Percentiles rank a stretch among this genome's conserved stretches.
Conservation (phyloP, 2,329 filamentous ascomycete species). For the Aspergillus amoenus region DNA sequence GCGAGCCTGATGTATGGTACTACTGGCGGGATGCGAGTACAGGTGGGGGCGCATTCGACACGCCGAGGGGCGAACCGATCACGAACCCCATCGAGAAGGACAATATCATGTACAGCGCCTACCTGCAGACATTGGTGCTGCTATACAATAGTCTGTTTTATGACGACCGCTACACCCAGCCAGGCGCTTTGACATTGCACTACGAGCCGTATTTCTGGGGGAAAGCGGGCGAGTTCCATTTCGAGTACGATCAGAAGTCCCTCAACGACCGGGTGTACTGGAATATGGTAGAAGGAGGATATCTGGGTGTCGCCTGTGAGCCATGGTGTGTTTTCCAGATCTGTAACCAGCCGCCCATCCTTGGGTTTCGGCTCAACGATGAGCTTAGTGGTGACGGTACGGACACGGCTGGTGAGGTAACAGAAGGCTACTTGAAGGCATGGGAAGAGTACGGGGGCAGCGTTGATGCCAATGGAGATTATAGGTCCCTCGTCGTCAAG, state of each 20-base stretch:
- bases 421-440: background rate
- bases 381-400: background rate
- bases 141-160: constrained; percentile 6
- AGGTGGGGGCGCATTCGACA: background rate
- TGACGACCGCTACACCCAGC: constrained; percentile 3
- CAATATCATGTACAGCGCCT: constrained; percentile 8
- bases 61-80: background rate
- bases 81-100: constrained; percentile 2
- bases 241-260: background rate
- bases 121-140: background rate
- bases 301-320: constrained; percentile 1
- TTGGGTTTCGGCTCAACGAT: constrained; percentile 3
- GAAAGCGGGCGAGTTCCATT: background rate
- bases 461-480: background rate
- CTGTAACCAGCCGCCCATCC: constrained; percentile 4
- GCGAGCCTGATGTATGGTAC: constrained; percentile 5
- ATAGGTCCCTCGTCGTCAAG: background rate
- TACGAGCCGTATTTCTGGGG: constrained; percentile 1
- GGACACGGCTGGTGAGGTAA: background rate
- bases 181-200: background rate
- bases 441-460: background rate
- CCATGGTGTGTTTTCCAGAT: constrained; percentile 5
- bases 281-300: constrained; percentile 4
- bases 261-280: constrained; percentile 3
- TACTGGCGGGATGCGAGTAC: constrained; percentile 8